Base-by-base conservation (phyloP, 2,329 filamentous ascomycete genomes). In the Aspergillus versicolor region DNA sequence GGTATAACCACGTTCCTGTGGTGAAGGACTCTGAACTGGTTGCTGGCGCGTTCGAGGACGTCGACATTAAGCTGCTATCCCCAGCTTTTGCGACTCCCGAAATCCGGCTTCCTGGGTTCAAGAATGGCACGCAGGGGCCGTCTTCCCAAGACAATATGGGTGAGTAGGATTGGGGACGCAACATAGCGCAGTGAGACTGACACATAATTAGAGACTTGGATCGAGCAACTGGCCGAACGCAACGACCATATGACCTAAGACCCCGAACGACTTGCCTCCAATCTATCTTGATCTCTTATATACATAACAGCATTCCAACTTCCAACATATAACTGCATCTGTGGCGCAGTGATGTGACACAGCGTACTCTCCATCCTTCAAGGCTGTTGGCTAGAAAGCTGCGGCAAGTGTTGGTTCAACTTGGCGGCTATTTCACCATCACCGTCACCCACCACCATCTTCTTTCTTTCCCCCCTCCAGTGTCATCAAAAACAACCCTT, bases 61-160 rank as follows among this genome's bases (percentile, higher is more conserved):
- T 48, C 17, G 27, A 48, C 9, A 48, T 48, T 4, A 1, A 48
- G 2, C 52, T 54, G 34, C 37, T 54, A 2, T 54, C 52, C 22
- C 52, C 52, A 15, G 52, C 52, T n/a, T 54, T 54, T 15, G 6
- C 22, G n/a, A 54, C 32, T 15, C 52, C 52, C n/a, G 52, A 54
- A 13, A n/a, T n/a, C 12, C 52, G 43, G 22, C 52, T 54, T 21
- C 52, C 52, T 48, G 52, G 52, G 22, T 54, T 54, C 43, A 24
- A 13, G n/a, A 42, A 54, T 54, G 52, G 52, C 34, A 54, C 52
- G 9, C 52, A 54, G 38, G 52, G 52, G 1, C 43, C 52, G 32
- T 54, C 52, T 22, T 54, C 44, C 11, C 52, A 54, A 30, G 43
- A 37, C 8, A 44, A 54, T 22, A 0, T 54, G 17, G 52, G 51